Conservation (phyloP, 768 basidiomycete genomes). For the Boletales sp. region DNA sequence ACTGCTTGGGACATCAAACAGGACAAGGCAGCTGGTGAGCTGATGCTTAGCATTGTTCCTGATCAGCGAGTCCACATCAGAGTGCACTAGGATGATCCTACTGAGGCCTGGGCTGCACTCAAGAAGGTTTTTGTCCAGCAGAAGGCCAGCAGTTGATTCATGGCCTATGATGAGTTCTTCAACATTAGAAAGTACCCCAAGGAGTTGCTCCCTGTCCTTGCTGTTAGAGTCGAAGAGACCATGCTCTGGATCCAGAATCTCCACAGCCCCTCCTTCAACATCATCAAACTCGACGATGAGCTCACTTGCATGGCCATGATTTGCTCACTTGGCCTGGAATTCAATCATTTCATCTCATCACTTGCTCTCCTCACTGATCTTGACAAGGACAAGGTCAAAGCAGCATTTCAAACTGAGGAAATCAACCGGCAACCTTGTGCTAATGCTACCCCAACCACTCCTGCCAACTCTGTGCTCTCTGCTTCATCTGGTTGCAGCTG, state of each 20-base stretch:
- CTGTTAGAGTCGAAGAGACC: neutral
- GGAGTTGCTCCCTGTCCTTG: constrained; percentile 1
- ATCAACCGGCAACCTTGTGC: neutral
- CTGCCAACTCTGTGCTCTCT: neutral
- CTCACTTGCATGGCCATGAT: constrained; percentile 10
- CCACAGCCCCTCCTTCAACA: neutral
- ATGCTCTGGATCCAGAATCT: constrained; percentile 10
- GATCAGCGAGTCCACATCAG: neutral
- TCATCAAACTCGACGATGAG: neutral
- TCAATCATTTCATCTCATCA: constrained; percentile 9
- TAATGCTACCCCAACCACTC: too few species aligned
- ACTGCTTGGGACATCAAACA: neutral
- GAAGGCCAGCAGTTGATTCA: constrained; percentile 1
- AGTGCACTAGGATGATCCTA: neutral
- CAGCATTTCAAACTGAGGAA: neutral
- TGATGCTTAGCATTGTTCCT: neutral
- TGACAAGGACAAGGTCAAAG: constrained; percentile 6
- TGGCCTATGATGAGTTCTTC: constrained; percentile 9
- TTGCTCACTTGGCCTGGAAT: constrained; percentile 3
- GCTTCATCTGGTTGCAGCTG: neutral
- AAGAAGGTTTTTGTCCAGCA: neutral
- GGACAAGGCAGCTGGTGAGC: constrained; percentile 1
- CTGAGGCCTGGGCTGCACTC: neutral
- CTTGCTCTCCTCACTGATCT: constrained; percentile 7
- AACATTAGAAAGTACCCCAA: constrained; percentile 3